These are phyloP conservation scores for Populus ilicifolia DNA, from an alignment of 345 rosid genomes.

Conservation along the genomic window DNA sequence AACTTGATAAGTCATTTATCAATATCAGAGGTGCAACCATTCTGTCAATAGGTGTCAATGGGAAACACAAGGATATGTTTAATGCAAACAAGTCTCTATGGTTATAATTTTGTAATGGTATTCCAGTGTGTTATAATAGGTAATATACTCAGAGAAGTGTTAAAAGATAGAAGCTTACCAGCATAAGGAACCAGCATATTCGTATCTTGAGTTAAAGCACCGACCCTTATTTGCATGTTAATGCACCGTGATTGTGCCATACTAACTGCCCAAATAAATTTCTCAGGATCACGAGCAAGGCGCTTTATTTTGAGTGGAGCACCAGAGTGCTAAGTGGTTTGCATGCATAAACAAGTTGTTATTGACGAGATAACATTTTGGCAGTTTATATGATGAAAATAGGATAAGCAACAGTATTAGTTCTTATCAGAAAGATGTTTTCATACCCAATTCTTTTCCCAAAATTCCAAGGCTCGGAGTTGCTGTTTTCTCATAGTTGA, in stretches of 20 bases:
- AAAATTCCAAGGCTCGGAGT: constrained; percentile 61
- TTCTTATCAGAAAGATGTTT: constrained; percentile 1
- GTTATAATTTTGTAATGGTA: neutral
- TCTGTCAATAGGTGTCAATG: too few relatives aligned
- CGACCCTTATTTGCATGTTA: constrained; percentile 73
- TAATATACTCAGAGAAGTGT: neutral
- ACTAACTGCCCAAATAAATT: constrained; percentile 80
- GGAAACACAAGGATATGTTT: neutral
- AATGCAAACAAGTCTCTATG: neutral
- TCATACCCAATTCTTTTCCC: constrained; percentile 89
- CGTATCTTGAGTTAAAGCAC: constrained; percentile 78
- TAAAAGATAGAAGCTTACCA: constrained; percentile 40
- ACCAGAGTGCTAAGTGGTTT: constrained; percentile 55
- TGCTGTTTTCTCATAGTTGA: constrained; percentile 73
- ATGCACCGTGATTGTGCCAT: constrained; percentile 85
- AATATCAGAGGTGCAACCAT: too few relatives aligned
- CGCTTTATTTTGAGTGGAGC: constrained; percentile 88
- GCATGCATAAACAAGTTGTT: constrained; percentile 9
- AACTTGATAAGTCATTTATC: too few relatives aligned
- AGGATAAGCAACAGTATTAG: constrained; percentile 2
- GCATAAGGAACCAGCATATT: constrained; percentile 94
- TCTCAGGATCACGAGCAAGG: constrained; percentile 74
- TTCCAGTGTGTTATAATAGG: too few relatives aligned
- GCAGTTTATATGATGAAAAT: neutral
- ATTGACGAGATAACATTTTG: constrained; percentile 3